Percentiles rank a stretch among this genome's conserved stretches.
Evolutionary conservation across 352 stramenopile genomes (phyloP).

Genomic region (Phytopythium boreale): DNA sequence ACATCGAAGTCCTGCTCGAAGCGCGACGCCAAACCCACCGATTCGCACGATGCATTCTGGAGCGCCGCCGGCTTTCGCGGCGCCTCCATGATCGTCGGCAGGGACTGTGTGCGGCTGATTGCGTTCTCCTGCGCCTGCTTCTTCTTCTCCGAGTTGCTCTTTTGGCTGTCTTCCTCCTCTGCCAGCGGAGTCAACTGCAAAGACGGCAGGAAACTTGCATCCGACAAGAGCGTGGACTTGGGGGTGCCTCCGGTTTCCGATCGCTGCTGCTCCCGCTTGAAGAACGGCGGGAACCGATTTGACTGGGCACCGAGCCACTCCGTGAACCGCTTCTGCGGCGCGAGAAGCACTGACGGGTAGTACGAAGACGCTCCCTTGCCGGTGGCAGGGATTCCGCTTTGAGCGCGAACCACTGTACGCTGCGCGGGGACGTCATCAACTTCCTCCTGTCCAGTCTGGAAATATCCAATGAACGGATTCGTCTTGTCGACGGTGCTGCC

Average conservation of each 20-base stretch:
- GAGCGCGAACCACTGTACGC: constrained; percentile 10
- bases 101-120: constrained; percentile 3
- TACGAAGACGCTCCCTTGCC: constrained; percentile 16
- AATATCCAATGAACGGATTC: constrained; percentile 87
- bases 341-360: constrained; percentile 31
- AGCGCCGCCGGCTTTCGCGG: not conserved
- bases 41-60: constrained; percentile 3
- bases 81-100: constrained; percentile 3
- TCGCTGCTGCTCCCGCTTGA: constrained; percentile 25
- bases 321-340: constrained; percentile 39
- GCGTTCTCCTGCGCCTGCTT: constrained; percentile 10
- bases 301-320: constrained; percentile 46
- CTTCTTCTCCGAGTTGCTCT: constrained; percentile 16
- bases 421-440: constrained; percentile 14
- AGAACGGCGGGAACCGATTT: constrained; percentile 33
- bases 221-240: not conserved
- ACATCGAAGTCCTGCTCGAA: constrained; percentile 80
- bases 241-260: constrained; percentile 5
- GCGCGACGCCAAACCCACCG: constrained; percentile 28
- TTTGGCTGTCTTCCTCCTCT: constrained; percentile 16
- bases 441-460: constrained; percentile 50
- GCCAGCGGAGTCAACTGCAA: constrained; percentile 3
- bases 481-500: constrained; percentile 74
- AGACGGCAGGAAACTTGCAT: constrained; percentile 1
- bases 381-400: constrained; percentile 15